phyloP scores from a whole-genome alignment of 78 protist species.

The Dictyostelium firmibasis region DNA sequence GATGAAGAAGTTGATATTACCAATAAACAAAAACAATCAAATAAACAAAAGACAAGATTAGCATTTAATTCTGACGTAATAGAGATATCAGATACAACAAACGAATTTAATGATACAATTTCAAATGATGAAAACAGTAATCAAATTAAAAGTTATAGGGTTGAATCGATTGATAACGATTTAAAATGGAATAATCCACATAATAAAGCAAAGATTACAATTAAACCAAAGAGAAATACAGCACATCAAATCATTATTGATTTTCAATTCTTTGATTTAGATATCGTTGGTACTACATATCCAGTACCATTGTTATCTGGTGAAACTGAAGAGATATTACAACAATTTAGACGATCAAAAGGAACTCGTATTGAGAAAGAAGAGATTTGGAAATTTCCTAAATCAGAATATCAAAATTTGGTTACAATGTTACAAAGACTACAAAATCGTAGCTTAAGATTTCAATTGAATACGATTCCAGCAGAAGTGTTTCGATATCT shows the following conservation, averaged over 20 bases:
- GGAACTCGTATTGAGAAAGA: not conserved
- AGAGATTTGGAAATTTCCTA: conserved; percentile 37
- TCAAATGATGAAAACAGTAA: not conserved
- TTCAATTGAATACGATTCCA: not conserved
- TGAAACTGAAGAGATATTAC: conserved; percentile 8
- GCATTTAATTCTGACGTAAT: not conserved
- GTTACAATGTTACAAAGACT: not conserved
- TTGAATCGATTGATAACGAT: not conserved
- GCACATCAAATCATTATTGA: conserved; percentile 30
- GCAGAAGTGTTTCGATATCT: not conserved
- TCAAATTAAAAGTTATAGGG: not conserved
- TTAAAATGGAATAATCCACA: not conserved
- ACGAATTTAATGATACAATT: not conserved
- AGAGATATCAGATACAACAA: not conserved
- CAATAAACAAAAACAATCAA: not conserved
- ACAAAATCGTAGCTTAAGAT: not conserved
- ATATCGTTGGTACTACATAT: conserved; percentile 17
- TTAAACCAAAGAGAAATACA: conserved; percentile 16
- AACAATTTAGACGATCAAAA: not conserved
- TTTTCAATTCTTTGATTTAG: conserved; percentile 38
- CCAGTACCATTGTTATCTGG: not conserved
- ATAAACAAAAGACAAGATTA: not conserved
- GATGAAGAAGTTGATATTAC: not conserved
- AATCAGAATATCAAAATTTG: not conserved
- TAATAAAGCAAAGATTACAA: not conserved